Base-by-base conservation (phyloP, 257 asterid species). In the Galeopsis tetrahit region DNA sequence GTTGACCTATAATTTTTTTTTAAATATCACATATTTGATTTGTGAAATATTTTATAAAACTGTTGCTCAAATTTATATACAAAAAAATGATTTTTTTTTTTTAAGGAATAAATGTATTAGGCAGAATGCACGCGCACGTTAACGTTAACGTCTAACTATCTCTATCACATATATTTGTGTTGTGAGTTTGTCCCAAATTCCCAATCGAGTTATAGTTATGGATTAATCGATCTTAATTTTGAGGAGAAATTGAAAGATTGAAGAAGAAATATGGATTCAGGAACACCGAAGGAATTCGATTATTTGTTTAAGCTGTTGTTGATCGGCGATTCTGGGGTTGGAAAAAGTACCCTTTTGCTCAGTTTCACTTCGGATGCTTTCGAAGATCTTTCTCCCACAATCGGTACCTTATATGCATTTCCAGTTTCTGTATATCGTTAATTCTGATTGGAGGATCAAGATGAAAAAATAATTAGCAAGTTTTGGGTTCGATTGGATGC, bases 261-360 rank as follows among this genome's bases (percentile, higher is more conserved):
- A 56, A 31, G 44, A 21, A 17, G 34, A 42, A 59, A 14, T 7
- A 85, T 85, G 89, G 89, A 79, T 65, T 74, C 87, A 35, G 80
- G 86, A 14, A 40, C 82, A 44, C 78, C 69, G 63, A 70, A 82
- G 3, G 89, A 85, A 71, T 85, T 82, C 55, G 90, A 85, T 77
- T 89, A 82, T 75, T 53, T 85, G 84, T 85, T 85, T 63, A 85
- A 85, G 86, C 35, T 85, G 81, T 66, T 85, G 68, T 60, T 85
- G 86, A 82, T 93, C 13, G 97, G 97, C 15, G 97, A 93, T 83
- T 93, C 98, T 65, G 98, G 98, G 59, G 98, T 93, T 70, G 98
- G 98, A 32, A 93, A 93, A 76, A 93, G 98, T 42, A 88, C 79
- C 65, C 90, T 93, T 49, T 78, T 93, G 87, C 98, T 93, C 70